These are phyloP conservation scores for Helminthosporium solani DNA, from an alignment of 2,329 filamentous ascomycete species.

Conservation along the genomic window DNA sequence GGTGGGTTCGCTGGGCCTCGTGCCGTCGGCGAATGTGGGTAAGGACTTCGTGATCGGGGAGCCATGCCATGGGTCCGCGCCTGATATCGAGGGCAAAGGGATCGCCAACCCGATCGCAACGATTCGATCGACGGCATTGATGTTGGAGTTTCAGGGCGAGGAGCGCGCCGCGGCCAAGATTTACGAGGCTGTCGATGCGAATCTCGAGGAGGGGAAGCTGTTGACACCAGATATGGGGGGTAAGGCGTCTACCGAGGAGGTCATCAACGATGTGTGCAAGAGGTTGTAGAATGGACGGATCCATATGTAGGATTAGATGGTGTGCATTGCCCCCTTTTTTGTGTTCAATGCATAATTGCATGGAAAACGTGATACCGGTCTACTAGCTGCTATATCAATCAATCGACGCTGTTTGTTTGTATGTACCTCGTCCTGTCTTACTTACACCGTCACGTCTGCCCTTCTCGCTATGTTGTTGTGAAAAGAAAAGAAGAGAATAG, in stretches of 20 bases:
- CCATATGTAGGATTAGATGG: background rate
- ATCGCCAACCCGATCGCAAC: conserved; percentile 98
- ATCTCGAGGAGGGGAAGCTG: conserved; percentile 78
- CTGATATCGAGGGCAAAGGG: conserved; percentile 88
- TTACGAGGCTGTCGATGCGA: conserved; percentile 87
- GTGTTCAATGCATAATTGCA: no score
- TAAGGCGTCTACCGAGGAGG: conserved; percentile 79
- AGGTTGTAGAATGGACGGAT: conserved; percentile 59
- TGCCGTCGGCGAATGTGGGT: conserved; percentile 93
- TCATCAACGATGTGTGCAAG: conserved; percentile 82
- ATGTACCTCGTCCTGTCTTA: no score
- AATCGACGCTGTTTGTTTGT: no score
- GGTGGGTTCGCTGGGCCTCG: conserved; percentile 86
- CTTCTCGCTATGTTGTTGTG: no score
- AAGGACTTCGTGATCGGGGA: conserved; percentile 94
- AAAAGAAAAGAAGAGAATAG: no score
- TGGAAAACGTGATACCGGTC: background rate
- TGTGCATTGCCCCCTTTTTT: no score
- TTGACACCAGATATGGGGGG: conserved; percentile 90
- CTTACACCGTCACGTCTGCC: no score
- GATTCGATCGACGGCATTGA: conserved; percentile 82
- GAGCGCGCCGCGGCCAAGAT: conserved; percentile 84
- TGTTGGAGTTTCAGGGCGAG: conserved; percentile 94
- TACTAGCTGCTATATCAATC: no score
- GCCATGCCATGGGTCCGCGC: conserved; percentile 94